Percentiles rank a stretch among this genome's conserved stretches.
phyloP scores from a whole-genome alignment of 108 stramenopile species.

The Stephanodiscus minutulus region DNA sequence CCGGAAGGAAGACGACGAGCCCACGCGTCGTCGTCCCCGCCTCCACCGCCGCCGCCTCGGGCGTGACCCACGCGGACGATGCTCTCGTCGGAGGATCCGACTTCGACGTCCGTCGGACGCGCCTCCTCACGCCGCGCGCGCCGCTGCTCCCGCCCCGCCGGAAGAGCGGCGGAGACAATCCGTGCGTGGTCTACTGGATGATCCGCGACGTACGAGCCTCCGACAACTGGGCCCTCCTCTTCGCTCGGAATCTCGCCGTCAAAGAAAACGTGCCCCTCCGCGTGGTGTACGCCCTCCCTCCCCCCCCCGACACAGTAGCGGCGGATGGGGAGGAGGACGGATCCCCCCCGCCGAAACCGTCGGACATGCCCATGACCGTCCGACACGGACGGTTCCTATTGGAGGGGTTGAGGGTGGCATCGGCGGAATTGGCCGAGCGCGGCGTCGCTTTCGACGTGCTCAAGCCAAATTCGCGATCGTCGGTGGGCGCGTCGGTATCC shows the following conservation, averaged over 20 bases:
- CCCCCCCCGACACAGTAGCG: slow-evolving; percentile 45
- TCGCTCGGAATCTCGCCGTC: slow-evolving; percentile 73
- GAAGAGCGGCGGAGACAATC: slow-evolving; percentile 8
- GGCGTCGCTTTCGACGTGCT: slow-evolving; percentile 88
- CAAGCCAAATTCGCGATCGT: slow-evolving; percentile 43
- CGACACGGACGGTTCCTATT: slow-evolving; percentile 90
- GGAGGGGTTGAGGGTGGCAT: slow-evolving; percentile 84
- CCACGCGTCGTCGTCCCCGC: too few relatives aligned
- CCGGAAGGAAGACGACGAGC: too few relatives aligned
- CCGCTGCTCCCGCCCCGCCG: too few relatives aligned
- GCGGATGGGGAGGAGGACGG: slow-evolving; percentile 36
- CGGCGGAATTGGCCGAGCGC: slow-evolving; percentile 59
- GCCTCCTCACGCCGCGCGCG: too few relatives aligned
- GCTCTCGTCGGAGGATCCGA: too few relatives aligned
- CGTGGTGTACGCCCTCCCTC: slow-evolving; percentile 77
- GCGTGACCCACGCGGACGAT: too few relatives aligned
- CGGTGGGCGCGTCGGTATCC: slow-evolving; percentile 48
- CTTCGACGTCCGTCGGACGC: too few relatives aligned
- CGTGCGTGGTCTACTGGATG: slow-evolving; percentile 97
- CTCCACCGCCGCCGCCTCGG: too few relatives aligned
- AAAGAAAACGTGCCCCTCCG: slow-evolving; percentile 57
- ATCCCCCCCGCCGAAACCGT: slow-evolving; percentile 30
- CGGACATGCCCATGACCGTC: slow-evolving; percentile 62
- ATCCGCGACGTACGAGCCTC: slow-evolving; percentile 89
- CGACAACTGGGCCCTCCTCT: slow-evolving; percentile 96